phyloP scores from a whole-genome alignment of 140 eudicot species.

The Erigeron philadelphicus region DNA sequence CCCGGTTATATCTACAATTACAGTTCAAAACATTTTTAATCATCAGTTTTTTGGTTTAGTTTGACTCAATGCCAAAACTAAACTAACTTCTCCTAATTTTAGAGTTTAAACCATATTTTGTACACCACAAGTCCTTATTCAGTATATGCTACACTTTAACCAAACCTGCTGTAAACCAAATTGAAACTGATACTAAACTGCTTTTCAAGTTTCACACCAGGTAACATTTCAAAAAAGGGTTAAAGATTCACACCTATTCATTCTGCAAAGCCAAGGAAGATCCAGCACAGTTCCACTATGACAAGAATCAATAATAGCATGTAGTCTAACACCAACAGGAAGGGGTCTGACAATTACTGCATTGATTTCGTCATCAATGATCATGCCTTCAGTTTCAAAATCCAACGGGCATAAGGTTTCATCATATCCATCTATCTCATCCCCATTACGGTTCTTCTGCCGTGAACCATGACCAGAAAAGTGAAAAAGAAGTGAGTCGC shows the following conservation, averaged over 20 bases:
- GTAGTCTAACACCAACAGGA: constrained; percentile 78
- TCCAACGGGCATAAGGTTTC: constrained; percentile 95
- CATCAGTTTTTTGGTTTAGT: no score
- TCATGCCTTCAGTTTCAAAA: constrained; percentile 91
- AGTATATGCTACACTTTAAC: no score
- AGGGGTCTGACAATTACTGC: constrained; percentile 73
- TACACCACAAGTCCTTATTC: no score
- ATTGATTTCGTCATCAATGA: constrained; percentile 88
- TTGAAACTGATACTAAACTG: no score
- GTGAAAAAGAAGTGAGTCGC: constrained; percentile 87
- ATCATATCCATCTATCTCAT: constrained; percentile 91
- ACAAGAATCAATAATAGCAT: constrained; percentile 91
- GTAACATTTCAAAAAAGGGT: not conserved
- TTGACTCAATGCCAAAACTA: no score
- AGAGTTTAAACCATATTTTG: no score
- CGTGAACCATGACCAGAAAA: constrained; percentile 94
- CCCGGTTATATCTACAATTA: no score
- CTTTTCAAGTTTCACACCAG: no score
- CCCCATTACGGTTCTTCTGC: constrained; percentile 74
- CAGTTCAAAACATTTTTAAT: no score
- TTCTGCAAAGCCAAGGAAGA: constrained; percentile 84
- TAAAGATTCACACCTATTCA: constrained; percentile 52
- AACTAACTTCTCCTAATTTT: no score
- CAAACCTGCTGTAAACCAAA: no score
- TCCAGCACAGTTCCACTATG: constrained; percentile 97